Conservation (phyloP, 148 eudicot genomes). For the Cornus controversa region DNA sequence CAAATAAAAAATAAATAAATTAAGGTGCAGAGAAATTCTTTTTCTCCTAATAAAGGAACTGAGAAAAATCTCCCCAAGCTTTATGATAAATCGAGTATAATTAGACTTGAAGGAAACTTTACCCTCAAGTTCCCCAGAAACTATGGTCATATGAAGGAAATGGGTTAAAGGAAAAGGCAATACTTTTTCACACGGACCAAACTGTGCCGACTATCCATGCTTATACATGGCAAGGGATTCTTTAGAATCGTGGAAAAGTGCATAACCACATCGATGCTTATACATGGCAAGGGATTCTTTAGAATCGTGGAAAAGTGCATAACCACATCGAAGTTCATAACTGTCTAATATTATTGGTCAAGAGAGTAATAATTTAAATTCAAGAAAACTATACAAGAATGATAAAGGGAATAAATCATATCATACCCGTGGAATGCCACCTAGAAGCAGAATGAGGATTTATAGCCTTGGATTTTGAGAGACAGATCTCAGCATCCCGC, state of each 20-base stretch:
- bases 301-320: no score
- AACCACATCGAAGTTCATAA: no score
- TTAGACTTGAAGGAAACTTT: not conserved
- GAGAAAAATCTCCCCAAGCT: not conserved
- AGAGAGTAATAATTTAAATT: not conserved
- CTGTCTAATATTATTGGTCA: not conserved
- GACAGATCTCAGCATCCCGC: conserved; percentile 83
- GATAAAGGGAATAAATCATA: not conserved
- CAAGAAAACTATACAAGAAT: not conserved
- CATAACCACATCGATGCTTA: not conserved
- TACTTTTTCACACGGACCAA: not conserved
- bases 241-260: no score
- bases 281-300: not conserved
- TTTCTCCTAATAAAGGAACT: not conserved
- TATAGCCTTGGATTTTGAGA: conserved; percentile 69
- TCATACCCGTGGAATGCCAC: conserved; percentile 68
- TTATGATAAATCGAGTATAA: no score
- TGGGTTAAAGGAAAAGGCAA: not conserved
- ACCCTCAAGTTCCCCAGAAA: not conserved
- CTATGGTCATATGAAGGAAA: not conserved
- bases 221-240: not conserved
- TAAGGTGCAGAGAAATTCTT: not conserved
- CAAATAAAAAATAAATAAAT: not conserved
- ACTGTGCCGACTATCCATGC: not conserved
- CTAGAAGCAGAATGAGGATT: conserved; percentile 72